A percentile compares a stretch with the other conserved stretches of the same genome.
Evolutionary conservation across 2,329 filamentous ascomycete species (phyloP).

Genomic region (Tolypocladium pustulatum): DNA sequence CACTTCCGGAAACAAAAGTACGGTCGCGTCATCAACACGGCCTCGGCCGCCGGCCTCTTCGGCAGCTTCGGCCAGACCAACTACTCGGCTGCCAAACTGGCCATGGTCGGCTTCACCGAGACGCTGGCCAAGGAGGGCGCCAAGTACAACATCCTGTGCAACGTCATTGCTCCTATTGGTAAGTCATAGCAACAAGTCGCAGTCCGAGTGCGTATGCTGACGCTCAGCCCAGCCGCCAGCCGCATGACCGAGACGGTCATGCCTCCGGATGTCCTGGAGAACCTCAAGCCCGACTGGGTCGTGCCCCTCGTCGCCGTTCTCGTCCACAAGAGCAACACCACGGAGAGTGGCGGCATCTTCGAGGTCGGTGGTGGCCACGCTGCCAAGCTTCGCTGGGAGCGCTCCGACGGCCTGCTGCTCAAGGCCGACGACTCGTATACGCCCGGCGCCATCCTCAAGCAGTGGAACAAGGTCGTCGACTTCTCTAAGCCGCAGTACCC

Average conservation of each 20-base stretch:
- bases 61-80: slow-evolving; percentile 94
- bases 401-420: slow-evolving; percentile 76
- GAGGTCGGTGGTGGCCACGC: slow-evolving; percentile 89
- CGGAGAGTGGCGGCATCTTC: slow-evolving; percentile 81
- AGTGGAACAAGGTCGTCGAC: slow-evolving; percentile 81
- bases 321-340: slow-evolving; percentile 72
- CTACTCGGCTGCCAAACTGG: slow-evolving; percentile 94
- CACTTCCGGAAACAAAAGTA: slow-evolving; percentile 99
- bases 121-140: slow-evolving; percentile 93
- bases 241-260: slow-evolving; percentile 93
- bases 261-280: slow-evolving; percentile 82
- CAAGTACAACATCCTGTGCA: slow-evolving; percentile 96
- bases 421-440: slow-evolving; percentile 85
- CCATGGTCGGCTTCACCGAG: slow-evolving; percentile 94
- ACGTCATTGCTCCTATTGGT: slow-evolving; percentile 84
- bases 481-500: slow-evolving; percentile 76
- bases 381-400: slow-evolving; percentile 92
- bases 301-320: slow-evolving; percentile 86
- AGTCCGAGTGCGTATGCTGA: background rate
- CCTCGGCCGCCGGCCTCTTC: slow-evolving; percentile 91
- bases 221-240: slow-evolving; percentile 55
- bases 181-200: slow-evolving; percentile 7
- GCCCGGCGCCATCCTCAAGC: slow-evolving; percentile 74
- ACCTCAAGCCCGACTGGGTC: slow-evolving; percentile 86
- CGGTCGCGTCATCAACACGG: slow-evolving; percentile 90